These are phyloP conservation scores for Acacia acuminata DNA, from an alignment of 306 rosid genomes.

Conservation along the genomic window DNA sequence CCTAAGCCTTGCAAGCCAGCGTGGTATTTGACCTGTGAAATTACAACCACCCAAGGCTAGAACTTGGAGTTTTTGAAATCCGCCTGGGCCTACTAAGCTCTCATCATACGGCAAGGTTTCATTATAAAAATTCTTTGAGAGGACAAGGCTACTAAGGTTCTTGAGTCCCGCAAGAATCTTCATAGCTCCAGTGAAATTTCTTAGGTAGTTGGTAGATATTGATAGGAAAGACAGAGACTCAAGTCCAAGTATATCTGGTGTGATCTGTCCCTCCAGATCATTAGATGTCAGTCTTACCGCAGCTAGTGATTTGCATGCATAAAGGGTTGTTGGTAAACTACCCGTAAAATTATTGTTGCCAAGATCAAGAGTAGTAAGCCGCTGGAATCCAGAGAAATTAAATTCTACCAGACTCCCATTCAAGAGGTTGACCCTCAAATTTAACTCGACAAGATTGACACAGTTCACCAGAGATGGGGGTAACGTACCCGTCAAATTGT, in stretches of 20 bases:
- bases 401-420: slow-evolving; percentile 63
- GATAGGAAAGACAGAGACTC: slow-evolving; percentile 73
- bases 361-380: slow-evolving; percentile 73
- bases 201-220: slow-evolving; percentile 63
- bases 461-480: slow-evolving; percentile 68
- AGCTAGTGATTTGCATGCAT: slow-evolving; percentile 69
- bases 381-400: slow-evolving; percentile 59
- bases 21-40: slow-evolving; percentile 70
- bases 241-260: slow-evolving; percentile 53
- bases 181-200: slow-evolving; percentile 64
- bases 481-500: slow-evolving; percentile 67
- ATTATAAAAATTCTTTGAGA: slow-evolving; percentile 50
- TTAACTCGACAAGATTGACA: slow-evolving; percentile 63
- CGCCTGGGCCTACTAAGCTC: slow-evolving; percentile 46
- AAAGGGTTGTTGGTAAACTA: slow-evolving; percentile 68
- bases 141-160: slow-evolving; percentile 68
- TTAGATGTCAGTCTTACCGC: slow-evolving; percentile 79
- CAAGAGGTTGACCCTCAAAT: slow-evolving; percentile 73
- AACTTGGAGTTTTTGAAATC: slow-evolving; percentile 70
- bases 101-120: slow-evolving; percentile 64
- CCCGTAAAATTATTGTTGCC: slow-evolving; percentile 76
- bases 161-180: slow-evolving; percentile 59
- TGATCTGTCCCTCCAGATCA: slow-evolving; percentile 65
- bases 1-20: slow-evolving; percentile 65
- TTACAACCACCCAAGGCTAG: slow-evolving; percentile 78